phyloP scores from a whole-genome alignment of 306 rosid genomes.

The Biancaea sappan region DNA sequence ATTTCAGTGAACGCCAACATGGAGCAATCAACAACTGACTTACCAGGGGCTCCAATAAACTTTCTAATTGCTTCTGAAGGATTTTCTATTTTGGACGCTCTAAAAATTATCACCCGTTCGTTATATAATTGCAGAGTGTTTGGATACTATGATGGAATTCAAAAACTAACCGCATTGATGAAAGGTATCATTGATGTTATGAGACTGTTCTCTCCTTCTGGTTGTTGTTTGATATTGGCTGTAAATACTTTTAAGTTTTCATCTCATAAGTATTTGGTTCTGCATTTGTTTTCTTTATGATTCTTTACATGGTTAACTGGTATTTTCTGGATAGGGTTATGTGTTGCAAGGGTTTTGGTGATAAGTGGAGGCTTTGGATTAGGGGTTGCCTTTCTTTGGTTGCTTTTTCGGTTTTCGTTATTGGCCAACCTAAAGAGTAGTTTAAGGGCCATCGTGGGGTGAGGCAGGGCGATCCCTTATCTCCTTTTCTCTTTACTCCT shows the following conservation, averaged over 20 bases:
- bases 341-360: too few species aligned
- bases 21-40: constrained; percentile 57
- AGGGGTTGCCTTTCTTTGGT: too few species aligned
- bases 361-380: too few species aligned
- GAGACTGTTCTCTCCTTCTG: not conserved
- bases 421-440: too few species aligned
- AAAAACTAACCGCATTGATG: constrained; percentile 87
- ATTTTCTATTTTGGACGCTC: constrained; percentile 71
- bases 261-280: constrained; percentile 20
- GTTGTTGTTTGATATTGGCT: constrained; percentile 11
- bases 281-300: constrained; percentile 23
- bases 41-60: constrained; percentile 61
- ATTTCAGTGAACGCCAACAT: constrained; percentile 64
- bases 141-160: constrained; percentile 92
- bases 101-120: constrained; percentile 71
- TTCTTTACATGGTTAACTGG: too few species aligned
- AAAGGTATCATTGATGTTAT: constrained; percentile 62
- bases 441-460: too few species aligned
- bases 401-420: too few species aligned
- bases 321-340: too few species aligned
- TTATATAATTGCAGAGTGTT: constrained; percentile 88
- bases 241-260: not conserved
- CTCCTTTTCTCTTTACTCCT: too few species aligned
- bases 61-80: constrained; percentile 77
- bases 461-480: too few species aligned